Conservation (phyloP, 78 protist species). For the Anaeramoeba ignava region DNA sequence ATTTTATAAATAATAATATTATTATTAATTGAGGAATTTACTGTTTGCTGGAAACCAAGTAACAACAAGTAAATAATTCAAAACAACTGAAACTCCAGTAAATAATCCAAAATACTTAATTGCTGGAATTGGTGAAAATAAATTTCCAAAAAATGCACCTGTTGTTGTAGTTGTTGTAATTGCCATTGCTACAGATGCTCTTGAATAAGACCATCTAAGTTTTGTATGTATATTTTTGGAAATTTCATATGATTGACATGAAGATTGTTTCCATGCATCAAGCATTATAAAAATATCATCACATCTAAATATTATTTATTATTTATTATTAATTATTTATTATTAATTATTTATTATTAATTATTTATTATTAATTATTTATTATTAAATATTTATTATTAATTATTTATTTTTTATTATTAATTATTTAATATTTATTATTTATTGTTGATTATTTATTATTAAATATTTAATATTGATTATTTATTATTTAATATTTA, state of each 20-base stretch:
- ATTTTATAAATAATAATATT: no score
- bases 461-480: no score
- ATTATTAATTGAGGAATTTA: no score
- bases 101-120: not conserved
- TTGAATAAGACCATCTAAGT: slow-evolving; percentile 19
- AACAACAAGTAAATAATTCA: not conserved
- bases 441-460: no score
- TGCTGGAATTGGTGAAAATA: not conserved
- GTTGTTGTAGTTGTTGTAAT: not conserved
- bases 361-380: no score
- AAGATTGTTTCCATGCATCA: slow-evolving; percentile 27
- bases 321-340: no score
- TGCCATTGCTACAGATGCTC: not conserved
- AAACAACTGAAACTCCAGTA: not conserved
- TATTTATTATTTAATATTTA: no score
- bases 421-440: no score
- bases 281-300: slow-evolving; percentile 31
- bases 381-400: no score
- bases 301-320: no score
- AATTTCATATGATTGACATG: not conserved
- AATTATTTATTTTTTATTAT: no score
- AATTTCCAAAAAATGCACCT: not conserved
- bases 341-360: no score
- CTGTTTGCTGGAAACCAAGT: slow-evolving; percentile 1
- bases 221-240: slow-evolving; percentile 1